Evolutionary conservation across 1,284 basidiomycete genomes (phyloP), one percentile per base, ranked within the genome.

Genomic region (Gymnopus androsaceus): DNA sequence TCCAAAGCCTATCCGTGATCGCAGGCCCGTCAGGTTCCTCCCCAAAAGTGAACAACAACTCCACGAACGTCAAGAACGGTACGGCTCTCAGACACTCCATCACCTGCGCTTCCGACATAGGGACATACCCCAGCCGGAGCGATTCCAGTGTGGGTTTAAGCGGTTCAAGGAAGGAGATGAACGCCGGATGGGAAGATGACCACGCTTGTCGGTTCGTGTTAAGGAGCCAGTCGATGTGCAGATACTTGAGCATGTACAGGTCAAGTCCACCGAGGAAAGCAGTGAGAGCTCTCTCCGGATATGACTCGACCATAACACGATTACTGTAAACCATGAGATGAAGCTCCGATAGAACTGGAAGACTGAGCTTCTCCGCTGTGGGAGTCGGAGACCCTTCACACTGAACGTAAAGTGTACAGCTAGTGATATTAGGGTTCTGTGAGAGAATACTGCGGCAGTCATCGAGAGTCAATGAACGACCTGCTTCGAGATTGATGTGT

Each of bases 111-210:
- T 73, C 70, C n/a, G 64, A 62, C 46, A 76, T 38, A 4, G 75
- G 76, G 40, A 77, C 64, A 54, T 76, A 76, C 8, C 66, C 58
- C 5, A 78, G 58, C 30, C 59, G 63, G 41, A 78, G 66, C 15
- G 61, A 59, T 25, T 61, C 59, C 4, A 76, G 64, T 34, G 69
- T 65, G 1, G 52, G 42, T 21, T 66, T 60, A 21, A 67, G 59
- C 12, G 58, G 52, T 23, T 61, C 57, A n/a, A 76, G 61, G 45
- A 74, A 71, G 1, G 66, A 52, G 23, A 68, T 25, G 58, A 77
- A 72, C 21, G n/a, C 36, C 15, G 52, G 27, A 23, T 60, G 59
- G 28, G 23, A 48, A n/a, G 31, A 28, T 15, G 21, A 31, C 56
- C 55, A 55, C 25, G n/a, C 7, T 21, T n/a, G 21, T 21, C 30